These are phyloP conservation scores for Kwoniella europaea DNA, from an alignment of 768 basidiomycete genomes.

Conservation along the genomic window DNA sequence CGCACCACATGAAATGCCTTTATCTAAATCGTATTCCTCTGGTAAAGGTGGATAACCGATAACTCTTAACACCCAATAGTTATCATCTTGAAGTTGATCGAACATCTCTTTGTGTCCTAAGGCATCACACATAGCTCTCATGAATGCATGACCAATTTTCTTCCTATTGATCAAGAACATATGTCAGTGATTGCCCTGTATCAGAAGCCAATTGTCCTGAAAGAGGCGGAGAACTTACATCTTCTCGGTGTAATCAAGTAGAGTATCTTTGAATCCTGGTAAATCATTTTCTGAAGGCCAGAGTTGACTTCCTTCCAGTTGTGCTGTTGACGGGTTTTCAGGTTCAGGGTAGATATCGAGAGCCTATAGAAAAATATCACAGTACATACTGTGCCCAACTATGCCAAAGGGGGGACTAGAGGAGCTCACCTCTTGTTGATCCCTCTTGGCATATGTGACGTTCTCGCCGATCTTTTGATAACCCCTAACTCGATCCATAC, in stretches of 20 bases:
- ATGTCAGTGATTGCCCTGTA: not conserved
- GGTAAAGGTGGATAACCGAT: constrained; percentile 40
- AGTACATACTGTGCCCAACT: not conserved
- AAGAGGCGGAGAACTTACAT: constrained; percentile 20
- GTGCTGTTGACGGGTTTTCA: constrained; percentile 24
- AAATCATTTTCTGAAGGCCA: constrained; percentile 33
- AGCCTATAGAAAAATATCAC: constrained; percentile 16
- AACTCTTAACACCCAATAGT: constrained; percentile 38
- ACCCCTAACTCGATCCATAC: constrained; percentile 33
- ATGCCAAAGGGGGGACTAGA: not conserved
- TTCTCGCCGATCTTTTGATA: constrained; percentile 42
- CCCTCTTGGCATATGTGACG: constrained; percentile 42
- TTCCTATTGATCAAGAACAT: constrained; percentile 12
- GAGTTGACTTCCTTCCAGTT: constrained; percentile 30
- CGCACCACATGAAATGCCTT: constrained; percentile 41
- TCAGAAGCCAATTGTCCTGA: not conserved
- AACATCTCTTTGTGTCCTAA: constrained; percentile 30
- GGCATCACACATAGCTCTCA: constrained; percentile 31
- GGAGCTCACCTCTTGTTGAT: constrained; percentile 33
- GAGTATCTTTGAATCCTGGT: constrained; percentile 28
- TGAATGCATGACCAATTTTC: constrained; percentile 34
- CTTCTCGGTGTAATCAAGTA: constrained; percentile 37
- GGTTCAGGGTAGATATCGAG: constrained; percentile 43
- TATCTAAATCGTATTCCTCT: constrained; percentile 17
- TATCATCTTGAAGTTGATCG: constrained; percentile 34